Conservation (phyloP, 2,329 filamentous ascomycete genomes). For the Aureobasidium subglaciale region DNA sequence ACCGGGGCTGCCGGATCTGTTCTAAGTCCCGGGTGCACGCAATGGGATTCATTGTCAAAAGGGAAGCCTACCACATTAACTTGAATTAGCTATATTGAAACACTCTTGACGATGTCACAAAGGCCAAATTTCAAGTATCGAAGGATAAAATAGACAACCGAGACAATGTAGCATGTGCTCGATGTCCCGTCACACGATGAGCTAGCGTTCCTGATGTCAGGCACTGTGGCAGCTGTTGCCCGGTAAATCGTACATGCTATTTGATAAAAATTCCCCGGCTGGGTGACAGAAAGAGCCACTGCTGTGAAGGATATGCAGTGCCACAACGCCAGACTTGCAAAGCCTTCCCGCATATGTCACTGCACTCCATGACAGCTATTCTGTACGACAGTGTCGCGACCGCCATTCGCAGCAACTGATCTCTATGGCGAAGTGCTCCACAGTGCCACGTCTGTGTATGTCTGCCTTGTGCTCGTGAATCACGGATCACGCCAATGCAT, state of each 20-base stretch:
- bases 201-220: background rate
- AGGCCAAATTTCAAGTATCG: background rate
- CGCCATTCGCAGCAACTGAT: background rate
- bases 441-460: slow-evolving; percentile 10
- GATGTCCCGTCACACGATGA: background rate
- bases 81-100: background rate
- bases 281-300: background rate
- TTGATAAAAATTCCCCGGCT: background rate
- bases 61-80: background rate
- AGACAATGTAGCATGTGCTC: background rate
- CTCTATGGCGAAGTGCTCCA: background rate
- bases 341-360: slow-evolving; percentile 14
- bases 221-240: background rate
- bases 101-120: no score
- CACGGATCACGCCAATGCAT: background rate
- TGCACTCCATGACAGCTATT: slow-evolving; percentile 7
- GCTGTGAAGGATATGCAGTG: background rate
- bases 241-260: background rate
- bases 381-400: background rate
- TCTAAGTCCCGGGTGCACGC: background rate
- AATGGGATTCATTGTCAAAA: background rate
- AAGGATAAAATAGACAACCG: background rate
- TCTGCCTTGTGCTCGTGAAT: slow-evolving; percentile 2
- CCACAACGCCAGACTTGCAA: background rate
- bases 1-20: background rate